Evolutionary conservation across 768 basidiomycete species (phyloP).

Genomic region (Phlebiopsis gigantea): DNA sequence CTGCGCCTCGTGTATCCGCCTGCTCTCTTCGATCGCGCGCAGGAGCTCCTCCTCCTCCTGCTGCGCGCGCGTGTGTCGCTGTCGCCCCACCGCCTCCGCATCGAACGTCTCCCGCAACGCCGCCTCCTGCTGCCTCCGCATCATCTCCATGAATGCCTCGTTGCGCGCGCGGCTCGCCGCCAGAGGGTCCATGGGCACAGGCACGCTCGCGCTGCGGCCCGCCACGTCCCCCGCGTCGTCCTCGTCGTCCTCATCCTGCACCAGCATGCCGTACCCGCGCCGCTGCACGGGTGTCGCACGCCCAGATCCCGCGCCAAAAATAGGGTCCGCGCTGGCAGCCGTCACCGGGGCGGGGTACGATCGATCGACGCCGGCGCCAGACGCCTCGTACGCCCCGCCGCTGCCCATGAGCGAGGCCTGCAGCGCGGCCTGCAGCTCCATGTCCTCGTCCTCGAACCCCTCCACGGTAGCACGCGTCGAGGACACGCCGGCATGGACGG

Average conservation of each 20-base stretch:
- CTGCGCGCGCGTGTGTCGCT: slow-evolving; percentile 14
- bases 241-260: not conserved
- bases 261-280: slow-evolving; percentile 5
- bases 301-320: not conserved
- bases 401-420: slow-evolving; percentile 65
- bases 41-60: slow-evolving; percentile 57
- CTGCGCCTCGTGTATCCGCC: slow-evolving; percentile 35
- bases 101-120: slow-evolving; percentile 55
- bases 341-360: slow-evolving; percentile 1
- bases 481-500: slow-evolving; percentile 3
- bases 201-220: slow-evolving; percentile 17
- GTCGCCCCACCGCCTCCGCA: slow-evolving; percentile 25
- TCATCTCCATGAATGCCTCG: slow-evolving; percentile 52
- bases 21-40: slow-evolving; percentile 57
- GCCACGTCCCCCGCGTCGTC: slow-evolving; percentile 6
- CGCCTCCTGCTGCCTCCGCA: slow-evolving; percentile 61
- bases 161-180: slow-evolving; percentile 65
- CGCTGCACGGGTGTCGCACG: slow-evolving; percentile 12
- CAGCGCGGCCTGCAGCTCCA: slow-evolving; percentile 81
- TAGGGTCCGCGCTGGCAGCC: not conserved
- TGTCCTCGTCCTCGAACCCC: slow-evolving; percentile 77
- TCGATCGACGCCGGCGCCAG: not conserved
- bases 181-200: slow-evolving; percentile 60
- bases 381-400: not conserved
- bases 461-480: slow-evolving; percentile 17